phyloP scores from a whole-genome alignment of 1,284 basidiomycete genomes.

The Pisolithus thermaeus region DNA sequence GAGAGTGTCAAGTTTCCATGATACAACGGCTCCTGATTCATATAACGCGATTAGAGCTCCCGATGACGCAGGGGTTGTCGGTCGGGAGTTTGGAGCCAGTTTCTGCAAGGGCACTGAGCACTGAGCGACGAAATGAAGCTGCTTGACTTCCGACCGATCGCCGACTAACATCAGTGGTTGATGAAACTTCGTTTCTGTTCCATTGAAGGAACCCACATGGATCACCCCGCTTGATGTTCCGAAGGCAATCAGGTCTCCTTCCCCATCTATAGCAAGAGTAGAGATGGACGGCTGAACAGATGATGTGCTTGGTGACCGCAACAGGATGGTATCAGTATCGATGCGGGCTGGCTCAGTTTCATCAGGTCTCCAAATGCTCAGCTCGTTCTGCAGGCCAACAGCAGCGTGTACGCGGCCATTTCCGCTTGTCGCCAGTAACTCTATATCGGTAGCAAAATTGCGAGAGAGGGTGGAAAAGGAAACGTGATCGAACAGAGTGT shows the following conservation, averaged over 20 bases:
- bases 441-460: constrained; percentile 75
- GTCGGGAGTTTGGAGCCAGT: constrained; percentile 28
- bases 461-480: constrained; percentile 70
- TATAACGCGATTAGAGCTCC: constrained; percentile 47
- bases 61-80: constrained; percentile 24
- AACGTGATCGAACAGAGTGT: constrained; percentile 41
- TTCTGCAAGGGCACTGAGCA: constrained; percentile 16
- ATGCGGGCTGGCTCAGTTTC: constrained; percentile 41
- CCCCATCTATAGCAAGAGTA: constrained; percentile 51
- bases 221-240: constrained; percentile 60
- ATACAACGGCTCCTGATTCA: constrained; percentile 50
- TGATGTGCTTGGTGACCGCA: constrained; percentile 43
- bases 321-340: constrained; percentile 45
- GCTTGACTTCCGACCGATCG: constrained; percentile 18
- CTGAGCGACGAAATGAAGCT: constrained; percentile 33
- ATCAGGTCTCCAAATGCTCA: constrained; percentile 58
- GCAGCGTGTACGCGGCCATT: constrained; percentile 62
- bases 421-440: constrained; percentile 66
- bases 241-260: constrained; percentile 53
- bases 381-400: constrained; percentile 74
- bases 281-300: constrained; percentile 46
- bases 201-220: constrained; percentile 48
- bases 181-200: constrained; percentile 34
- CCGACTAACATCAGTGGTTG: constrained; percentile 39
- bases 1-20: constrained; percentile 43